Percentiles rank a stretch among this genome's conserved stretches.
Evolutionary conservation across 2,329 filamentous ascomycete species (phyloP).

Genomic region (Lasiodiplodia hormozganensis): DNA sequence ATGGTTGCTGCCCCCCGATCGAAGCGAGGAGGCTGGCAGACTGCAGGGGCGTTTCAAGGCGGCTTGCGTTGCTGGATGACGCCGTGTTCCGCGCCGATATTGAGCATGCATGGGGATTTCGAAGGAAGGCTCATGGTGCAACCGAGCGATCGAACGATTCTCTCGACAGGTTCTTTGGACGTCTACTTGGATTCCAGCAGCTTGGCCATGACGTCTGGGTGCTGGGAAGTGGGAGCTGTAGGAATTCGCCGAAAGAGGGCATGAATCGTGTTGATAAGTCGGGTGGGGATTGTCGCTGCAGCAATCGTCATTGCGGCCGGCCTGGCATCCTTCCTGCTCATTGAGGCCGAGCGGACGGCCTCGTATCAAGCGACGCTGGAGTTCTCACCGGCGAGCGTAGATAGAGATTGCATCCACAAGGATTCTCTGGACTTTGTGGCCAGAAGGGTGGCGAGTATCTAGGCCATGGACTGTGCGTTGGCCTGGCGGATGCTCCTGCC

Average conservation of each 20-base stretch:
- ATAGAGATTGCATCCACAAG: neutral
- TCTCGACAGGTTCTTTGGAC: neutral
- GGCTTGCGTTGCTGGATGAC: neutral
- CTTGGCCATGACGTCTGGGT: neutral
- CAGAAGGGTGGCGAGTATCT: neutral
- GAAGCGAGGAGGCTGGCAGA: neutral
- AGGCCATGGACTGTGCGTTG: neutral
- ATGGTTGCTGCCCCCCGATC: neutral
- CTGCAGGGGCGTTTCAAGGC: neutral
- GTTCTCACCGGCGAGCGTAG: neutral
- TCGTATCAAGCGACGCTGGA: neutral
- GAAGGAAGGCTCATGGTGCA: neutral
- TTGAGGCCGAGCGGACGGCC: neutral
- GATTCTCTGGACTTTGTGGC: neutral
- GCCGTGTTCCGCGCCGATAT: neutral
- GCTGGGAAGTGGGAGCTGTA: neutral
- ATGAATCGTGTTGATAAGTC: slow-evolving; percentile 10
- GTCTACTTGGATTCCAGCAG: neutral
- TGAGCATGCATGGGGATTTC: neutral
- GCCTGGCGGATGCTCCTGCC: neutral
- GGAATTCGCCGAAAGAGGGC: slow-evolving; percentile 6
- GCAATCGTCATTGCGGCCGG: slow-evolving; percentile 6
- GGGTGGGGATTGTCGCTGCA: neutral
- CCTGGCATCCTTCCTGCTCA: neutral
- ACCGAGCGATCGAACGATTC: neutral